Percentiles rank a stretch among this genome's conserved stretches.
These are phyloP conservation scores for Sclerotinia trifoliorum DNA, from an alignment of 2,329 filamentous ascomycete species.

Conservation along the genomic window DNA sequence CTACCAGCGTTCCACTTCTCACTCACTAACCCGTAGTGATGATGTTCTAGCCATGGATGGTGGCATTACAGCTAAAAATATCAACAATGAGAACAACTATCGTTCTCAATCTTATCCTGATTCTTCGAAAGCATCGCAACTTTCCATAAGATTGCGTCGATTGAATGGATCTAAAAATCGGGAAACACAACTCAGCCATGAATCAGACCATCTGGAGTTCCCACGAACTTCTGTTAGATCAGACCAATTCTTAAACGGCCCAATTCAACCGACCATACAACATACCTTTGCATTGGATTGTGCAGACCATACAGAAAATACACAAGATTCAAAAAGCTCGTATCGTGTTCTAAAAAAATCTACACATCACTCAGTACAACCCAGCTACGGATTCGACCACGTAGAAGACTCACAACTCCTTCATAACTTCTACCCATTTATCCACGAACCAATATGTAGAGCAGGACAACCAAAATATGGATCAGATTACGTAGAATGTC, in stretches of 20 bases:
- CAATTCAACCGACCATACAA: not conserved
- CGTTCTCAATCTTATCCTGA: constrained; percentile 3
- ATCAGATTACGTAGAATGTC: constrained; percentile 27
- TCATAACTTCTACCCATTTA: not conserved
- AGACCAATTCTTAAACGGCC: not conserved
- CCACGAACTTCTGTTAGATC: not conserved
- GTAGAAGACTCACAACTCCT: not conserved
- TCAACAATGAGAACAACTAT: not conserved
- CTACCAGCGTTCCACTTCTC: constrained; percentile 32
- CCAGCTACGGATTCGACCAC: not conserved
- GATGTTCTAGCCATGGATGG: constrained; percentile 29
- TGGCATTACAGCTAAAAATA: constrained; percentile 31
- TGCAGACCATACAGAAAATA: no score
- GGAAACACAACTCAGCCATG: not conserved
- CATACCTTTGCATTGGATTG: not conserved
- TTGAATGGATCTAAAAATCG: not conserved
- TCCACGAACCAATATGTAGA: not conserved
- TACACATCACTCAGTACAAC: not conserved
- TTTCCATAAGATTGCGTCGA: not conserved
- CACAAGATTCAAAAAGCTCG: not conserved
- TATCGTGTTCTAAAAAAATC: not conserved
- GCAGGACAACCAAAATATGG: not conserved
- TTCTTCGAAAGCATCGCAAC: not conserved
- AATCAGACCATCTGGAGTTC: not conserved
- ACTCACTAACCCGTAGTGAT: constrained; percentile 25